phyloP scores from a whole-genome alignment of 371 early-diverging fungal species.

The Mortierella sp. region DNA sequence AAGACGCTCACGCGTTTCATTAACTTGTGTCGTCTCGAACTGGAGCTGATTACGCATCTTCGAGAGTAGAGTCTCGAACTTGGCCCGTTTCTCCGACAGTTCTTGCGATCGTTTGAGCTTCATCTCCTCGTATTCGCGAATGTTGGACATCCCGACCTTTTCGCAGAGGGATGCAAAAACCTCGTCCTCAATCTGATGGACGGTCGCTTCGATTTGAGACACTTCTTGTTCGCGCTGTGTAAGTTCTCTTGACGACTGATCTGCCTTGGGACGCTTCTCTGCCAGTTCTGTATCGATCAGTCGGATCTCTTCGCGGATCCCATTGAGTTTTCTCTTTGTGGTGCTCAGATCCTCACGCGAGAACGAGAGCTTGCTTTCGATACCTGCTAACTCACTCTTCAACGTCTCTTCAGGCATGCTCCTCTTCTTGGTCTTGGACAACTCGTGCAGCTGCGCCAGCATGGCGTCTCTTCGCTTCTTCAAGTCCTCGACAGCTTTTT shows the following conservation, averaged over 20 bases:
- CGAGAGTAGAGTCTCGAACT: constrained; percentile 79
- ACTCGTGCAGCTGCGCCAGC: constrained; percentile 73
- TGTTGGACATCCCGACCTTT: constrained; percentile 71
- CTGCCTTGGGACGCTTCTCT: constrained; percentile 47
- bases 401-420: constrained; percentile 73
- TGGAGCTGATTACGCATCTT: constrained; percentile 76
- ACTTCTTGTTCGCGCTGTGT: constrained; percentile 37
- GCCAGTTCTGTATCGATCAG: constrained; percentile 58
- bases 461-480: constrained; percentile 76
- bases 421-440: constrained; percentile 77
- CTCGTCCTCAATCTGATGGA: constrained; percentile 75
- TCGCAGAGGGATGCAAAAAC: constrained; percentile 85
- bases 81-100: constrained; percentile 73
- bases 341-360: constrained; percentile 69
- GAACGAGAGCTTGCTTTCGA: constrained; percentile 67
- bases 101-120: constrained; percentile 78
- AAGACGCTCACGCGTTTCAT: constrained; percentile 73
- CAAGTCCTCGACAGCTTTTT: constrained; percentile 83
- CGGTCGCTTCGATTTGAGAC: constrained; percentile 56
- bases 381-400: constrained; percentile 66
- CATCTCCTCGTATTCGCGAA: constrained; percentile 88
- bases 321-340: constrained; percentile 58
- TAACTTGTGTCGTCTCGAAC: constrained; percentile 81
- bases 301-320: constrained; percentile 56
- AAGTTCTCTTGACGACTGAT: constrained; percentile 35